Conservation (phyloP, 2,329 filamentous ascomycete species). For the Apiospora marii region DNA sequence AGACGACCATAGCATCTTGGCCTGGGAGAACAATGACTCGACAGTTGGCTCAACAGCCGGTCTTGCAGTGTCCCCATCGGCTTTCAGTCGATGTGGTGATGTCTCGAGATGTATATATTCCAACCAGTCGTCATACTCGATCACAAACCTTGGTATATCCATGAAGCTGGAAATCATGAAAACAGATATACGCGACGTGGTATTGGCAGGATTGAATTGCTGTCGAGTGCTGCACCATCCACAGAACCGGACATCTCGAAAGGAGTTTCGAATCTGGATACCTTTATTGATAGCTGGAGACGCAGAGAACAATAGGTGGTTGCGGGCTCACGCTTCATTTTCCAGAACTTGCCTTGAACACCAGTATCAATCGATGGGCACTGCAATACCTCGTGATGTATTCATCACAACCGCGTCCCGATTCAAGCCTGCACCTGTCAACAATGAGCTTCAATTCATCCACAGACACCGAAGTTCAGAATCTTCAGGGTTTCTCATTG, state of each 20-base stretch:
- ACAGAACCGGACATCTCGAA: neutral
- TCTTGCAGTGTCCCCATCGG: neutral
- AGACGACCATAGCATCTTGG: slow-evolving; percentile 41
- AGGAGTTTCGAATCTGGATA: neutral
- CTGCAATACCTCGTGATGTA: neutral
- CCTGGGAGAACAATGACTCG: slow-evolving; percentile 31
- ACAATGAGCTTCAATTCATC: too few species aligned
- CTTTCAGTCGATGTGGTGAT: neutral
- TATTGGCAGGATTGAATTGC: neutral
- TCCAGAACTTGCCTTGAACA: neutral
- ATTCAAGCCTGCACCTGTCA: too few species aligned
- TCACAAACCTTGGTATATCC: neutral
- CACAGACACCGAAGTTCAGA: too few species aligned
- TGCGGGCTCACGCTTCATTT: neutral
- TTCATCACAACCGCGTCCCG: neutral
- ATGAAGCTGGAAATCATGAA: neutral
- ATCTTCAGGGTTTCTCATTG: too few species aligned
- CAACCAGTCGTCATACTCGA: neutral
- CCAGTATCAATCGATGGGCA: neutral
- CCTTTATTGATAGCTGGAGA: neutral
- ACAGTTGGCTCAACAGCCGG: neutral
- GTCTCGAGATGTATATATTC: neutral
- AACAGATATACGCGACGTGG: neutral
- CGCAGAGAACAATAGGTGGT: neutral
- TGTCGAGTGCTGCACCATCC: neutral